Conservation (phyloP, 140 eudicot species). For the Senecio squalidus region DNA sequence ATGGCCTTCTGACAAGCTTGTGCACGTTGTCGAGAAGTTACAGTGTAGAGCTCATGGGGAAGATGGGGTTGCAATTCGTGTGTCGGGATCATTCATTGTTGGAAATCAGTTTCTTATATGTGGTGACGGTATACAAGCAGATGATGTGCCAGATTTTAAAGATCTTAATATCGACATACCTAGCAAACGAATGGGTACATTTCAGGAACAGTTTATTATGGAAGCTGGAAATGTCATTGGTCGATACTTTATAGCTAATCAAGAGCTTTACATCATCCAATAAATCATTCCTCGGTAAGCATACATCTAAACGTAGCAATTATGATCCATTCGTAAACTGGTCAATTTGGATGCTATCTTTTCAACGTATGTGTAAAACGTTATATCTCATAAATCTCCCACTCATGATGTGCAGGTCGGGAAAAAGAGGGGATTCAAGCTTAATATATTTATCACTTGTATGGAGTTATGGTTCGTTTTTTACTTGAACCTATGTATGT, state of each 20-base stretch:
- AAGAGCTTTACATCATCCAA: slow-evolving; percentile 74
- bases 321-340: background rate
- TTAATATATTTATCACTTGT: background rate
- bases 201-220: slow-evolving; percentile 81
- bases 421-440: background rate
- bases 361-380: no score
- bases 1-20: slow-evolving; percentile 94
- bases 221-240: slow-evolving; percentile 69
- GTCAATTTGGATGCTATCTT: background rate
- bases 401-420: slow-evolving; percentile 14
- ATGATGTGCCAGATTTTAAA: slow-evolving; percentile 78
- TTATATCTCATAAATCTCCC: no score
- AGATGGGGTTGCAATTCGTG: slow-evolving; percentile 90
- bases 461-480: background rate
- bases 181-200: slow-evolving; percentile 78
- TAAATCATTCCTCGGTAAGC: slow-evolving; percentile 12
- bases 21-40: slow-evolving; percentile 91
- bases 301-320: background rate
- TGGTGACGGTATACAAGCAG: slow-evolving; percentile 94
- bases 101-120: slow-evolving; percentile 90
- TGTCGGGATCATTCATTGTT: slow-evolving; percentile 77
- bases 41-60: slow-evolving; percentile 85
- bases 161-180: slow-evolving; percentile 77
- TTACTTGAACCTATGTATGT: slow-evolving; percentile 12
- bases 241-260: slow-evolving; percentile 54